Conservation (phyloP, 495 filamentous ascomycete species). For the Aspergillus carlsbadensis region DNA sequence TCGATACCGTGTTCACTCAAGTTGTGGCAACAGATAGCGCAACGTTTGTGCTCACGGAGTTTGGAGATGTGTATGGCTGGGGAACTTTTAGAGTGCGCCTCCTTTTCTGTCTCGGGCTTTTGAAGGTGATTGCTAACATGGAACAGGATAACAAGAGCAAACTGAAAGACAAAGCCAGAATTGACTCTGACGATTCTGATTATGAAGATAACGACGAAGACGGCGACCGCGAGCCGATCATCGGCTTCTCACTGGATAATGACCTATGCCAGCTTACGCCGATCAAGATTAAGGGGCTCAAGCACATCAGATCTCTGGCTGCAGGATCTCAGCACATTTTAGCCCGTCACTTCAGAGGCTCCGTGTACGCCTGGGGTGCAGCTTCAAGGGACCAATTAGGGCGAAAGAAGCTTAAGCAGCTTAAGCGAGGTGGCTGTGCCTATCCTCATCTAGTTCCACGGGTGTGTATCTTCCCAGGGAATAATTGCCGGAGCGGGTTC, state of each 20-base stretch:
- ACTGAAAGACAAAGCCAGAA: too few relatives aligned
- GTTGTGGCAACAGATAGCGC: constrained; percentile 63
- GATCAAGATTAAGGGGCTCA: constrained; percentile 50
- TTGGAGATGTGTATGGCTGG: constrained; percentile 69
- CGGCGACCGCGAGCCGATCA: constrained; percentile 67
- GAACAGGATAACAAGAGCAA: too few relatives aligned
- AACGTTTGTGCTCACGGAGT: constrained; percentile 62
- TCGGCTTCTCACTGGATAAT: constrained; percentile 58
- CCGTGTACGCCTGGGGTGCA: constrained; percentile 68
- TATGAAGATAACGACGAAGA: constrained; percentile 30
- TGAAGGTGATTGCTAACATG: neutral
- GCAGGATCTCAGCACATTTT: constrained; percentile 70
- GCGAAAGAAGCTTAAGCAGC: constrained; percentile 63
- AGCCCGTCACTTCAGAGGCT: constrained; percentile 61
- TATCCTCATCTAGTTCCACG: constrained; percentile 47
- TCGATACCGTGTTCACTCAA: constrained; percentile 54
- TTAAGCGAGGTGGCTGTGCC: constrained; percentile 58
- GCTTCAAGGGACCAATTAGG: constrained; percentile 74
- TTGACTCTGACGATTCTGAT: too few relatives aligned
- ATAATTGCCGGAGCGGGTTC: neutral
- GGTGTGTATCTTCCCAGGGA: neutral
- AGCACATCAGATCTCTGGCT: constrained; percentile 60
- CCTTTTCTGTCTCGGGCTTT: neutral
- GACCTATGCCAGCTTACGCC: constrained; percentile 42
- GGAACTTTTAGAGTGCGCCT: constrained; percentile 63